Evolutionary conservation across 768 basidiomycete genomes (phyloP), one percentile per base, ranked within the genome.

Genomic region (Albatrellus ellisii): DNA sequence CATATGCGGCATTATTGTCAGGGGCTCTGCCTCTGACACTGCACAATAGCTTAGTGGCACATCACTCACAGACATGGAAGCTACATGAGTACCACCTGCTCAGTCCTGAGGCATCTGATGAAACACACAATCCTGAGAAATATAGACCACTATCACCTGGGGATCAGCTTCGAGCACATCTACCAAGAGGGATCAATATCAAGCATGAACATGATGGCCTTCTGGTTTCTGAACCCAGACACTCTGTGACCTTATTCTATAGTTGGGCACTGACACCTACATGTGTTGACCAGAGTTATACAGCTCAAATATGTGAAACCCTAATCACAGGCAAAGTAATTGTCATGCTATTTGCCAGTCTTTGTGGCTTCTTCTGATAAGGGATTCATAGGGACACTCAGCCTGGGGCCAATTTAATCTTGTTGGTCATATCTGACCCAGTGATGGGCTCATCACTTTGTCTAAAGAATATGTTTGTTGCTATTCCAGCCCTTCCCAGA

Each of bases 21-120:
- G 86, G 84, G n/a, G 79, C 67, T 0, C 59, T 72, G 4, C 81
- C 85, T 4, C 57, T 69, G 0, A 64, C 70, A 6, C 61, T 94
- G n/a, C 75, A 84, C 50, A 73, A 76, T 32, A 79, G 80, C 34
- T 65, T 77, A 36, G 77, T 86, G 21, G 87, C 81, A 1, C 74
- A 81, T 50, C 90, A 95, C 58, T 77, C 74, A 14, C 91, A 95
- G 54, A 88, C 88, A 0, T 94, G 90, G 89, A 81, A 78, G 53
- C 61, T 95, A 33, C 74, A 74, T 26, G 86, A 89, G 58, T 75
- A 86, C 52, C 75, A 85, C 52, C 61, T 84, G 48, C 56, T 48
- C 36, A 47, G 43, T 10, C 41, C 52, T 2, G 50, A 51, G 14
- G 59, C 61, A 26, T 61, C 58, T 24, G 45, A 59, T 21, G 61